Conservation (phyloP, 495 filamentous ascomycete species). For the Lophiotrema nucula region DNA sequence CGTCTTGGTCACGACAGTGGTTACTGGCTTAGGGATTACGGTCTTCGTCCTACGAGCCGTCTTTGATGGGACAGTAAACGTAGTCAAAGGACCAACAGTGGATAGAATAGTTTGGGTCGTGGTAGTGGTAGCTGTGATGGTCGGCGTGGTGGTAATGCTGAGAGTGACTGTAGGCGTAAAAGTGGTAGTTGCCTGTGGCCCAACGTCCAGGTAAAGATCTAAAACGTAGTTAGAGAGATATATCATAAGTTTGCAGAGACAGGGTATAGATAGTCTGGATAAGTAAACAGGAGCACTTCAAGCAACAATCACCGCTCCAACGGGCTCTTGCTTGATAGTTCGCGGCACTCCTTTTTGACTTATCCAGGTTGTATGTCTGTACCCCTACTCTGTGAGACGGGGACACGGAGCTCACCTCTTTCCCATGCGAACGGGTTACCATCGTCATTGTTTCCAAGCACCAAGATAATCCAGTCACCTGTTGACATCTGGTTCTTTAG, state of each 20-base stretch:
- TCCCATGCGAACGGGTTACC: constrained; percentile 40
- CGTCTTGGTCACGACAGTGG: constrained; percentile 26
- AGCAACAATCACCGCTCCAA: too few species aligned
- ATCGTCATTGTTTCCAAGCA: constrained; percentile 42
- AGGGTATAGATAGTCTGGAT: too few species aligned
- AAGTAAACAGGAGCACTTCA: too few species aligned
- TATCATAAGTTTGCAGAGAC: too few species aligned
- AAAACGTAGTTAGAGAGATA: background rate
- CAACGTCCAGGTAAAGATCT: constrained; percentile 32
- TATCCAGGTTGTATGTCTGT: too few species aligned
- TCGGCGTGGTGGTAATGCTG: constrained; percentile 34
- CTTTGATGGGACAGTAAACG: constrained; percentile 33
- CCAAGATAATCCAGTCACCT: constrained; percentile 40
- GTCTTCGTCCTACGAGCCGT: constrained; percentile 35
- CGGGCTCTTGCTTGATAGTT: too few species aligned
- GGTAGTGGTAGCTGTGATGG: constrained; percentile 15
- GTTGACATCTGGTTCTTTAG: constrained; percentile 38
- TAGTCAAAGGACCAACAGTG: constrained; percentile 20
- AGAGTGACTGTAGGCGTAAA: constrained; percentile 21
- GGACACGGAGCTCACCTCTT: constrained; percentile 28
- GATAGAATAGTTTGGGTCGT: constrained; percentile 10
- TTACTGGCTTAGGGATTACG: constrained; percentile 30
- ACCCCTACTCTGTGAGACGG: too few species aligned
- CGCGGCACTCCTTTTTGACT: too few species aligned
- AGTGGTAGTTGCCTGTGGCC: constrained; percentile 37